Evolutionary conservation across 208 protist genomes (phyloP).

Genomic region (Crithidia brevicula): DNA sequence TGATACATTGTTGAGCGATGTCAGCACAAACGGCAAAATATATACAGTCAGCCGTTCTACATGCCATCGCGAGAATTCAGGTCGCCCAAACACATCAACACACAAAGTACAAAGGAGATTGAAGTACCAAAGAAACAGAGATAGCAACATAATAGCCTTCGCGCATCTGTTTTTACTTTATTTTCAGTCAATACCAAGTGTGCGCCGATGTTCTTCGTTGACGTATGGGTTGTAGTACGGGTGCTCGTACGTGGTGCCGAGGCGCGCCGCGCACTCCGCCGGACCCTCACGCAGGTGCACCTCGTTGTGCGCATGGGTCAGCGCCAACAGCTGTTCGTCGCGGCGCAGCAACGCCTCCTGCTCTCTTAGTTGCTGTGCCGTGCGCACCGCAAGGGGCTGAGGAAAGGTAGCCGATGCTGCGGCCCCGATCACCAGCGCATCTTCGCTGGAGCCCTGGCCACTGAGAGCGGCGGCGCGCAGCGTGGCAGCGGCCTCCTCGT

Average conservation of each 20-base stretch:
- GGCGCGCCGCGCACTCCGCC: conserved; percentile 19
- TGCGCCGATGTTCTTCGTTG: conserved; percentile 27
- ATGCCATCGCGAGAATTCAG: too few species aligned
- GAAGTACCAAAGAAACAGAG: neutral
- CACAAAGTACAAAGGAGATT: conserved; percentile 1
- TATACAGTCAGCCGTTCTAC: too few species aligned
- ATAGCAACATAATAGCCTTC: too few species aligned
- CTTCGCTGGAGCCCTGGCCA: neutral
- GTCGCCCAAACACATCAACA: neutral
- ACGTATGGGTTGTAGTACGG: conserved; percentile 43
- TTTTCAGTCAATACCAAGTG: conserved; percentile 47
- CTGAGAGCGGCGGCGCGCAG: neutral
- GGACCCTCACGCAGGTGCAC: conserved; percentile 39
- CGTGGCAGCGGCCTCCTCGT: neutral
- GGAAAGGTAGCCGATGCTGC: too few species aligned
- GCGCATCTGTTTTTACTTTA: too few species aligned
- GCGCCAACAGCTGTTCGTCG: conserved; percentile 47
- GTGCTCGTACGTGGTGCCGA: conserved; percentile 41
- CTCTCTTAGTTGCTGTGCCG: conserved; percentile 19
- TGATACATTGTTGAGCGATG: too few species aligned
- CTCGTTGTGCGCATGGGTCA: conserved; percentile 33
- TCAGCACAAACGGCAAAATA: too few species aligned
- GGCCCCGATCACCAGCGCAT: neutral
- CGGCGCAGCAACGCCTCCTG: conserved; percentile 42
- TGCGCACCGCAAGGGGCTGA: neutral